phyloP scores from a whole-genome alignment of 306 rosid genomes.

The Spatholobus suberectus region DNA sequence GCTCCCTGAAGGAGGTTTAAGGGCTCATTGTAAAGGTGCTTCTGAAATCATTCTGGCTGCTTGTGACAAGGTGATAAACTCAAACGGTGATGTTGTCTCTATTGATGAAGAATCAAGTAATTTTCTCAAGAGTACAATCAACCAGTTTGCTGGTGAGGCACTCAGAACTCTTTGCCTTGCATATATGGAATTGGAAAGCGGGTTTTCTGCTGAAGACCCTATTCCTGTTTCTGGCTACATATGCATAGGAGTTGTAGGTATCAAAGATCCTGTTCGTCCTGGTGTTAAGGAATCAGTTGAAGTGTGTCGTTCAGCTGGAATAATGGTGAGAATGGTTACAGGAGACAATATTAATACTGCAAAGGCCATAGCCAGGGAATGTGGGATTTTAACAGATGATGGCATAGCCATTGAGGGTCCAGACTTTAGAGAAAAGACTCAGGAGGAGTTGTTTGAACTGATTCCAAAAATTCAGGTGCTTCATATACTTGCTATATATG shows the following conservation, averaged over 20 bases:
- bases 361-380: conserved; percentile 96
- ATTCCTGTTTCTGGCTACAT: conserved; percentile 89
- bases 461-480: conserved; percentile 93
- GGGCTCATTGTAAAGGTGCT: conserved; percentile 95
- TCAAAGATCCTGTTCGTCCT: conserved; percentile 98
- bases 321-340: conserved; percentile 89
- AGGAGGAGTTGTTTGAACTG: conserved; percentile 74
- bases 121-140: conserved; percentile 59
- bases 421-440: conserved; percentile 76
- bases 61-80: conserved; percentile 77
- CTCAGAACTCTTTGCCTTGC: conserved; percentile 95
- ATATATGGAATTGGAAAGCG: conserved; percentile 69
- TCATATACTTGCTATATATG: conserved; percentile 10
- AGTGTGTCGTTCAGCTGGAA: conserved; percentile 87
- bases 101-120: conserved; percentile 64
- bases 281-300: conserved; percentile 96
- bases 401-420: conserved; percentile 98
- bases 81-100: conserved; percentile 74
- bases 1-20: conserved; percentile 69
- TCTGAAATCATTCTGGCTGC: conserved; percentile 84
- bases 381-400: conserved; percentile 95
- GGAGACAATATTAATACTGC: conserved; percentile 95
- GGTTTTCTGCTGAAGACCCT: conserved; percentile 55
- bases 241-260: conserved; percentile 88
- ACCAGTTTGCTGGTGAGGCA: conserved; percentile 88